Evolutionary conservation across 2,329 filamentous ascomycete species (phyloP).

Genomic region (Incumbomyces lentus): DNA sequence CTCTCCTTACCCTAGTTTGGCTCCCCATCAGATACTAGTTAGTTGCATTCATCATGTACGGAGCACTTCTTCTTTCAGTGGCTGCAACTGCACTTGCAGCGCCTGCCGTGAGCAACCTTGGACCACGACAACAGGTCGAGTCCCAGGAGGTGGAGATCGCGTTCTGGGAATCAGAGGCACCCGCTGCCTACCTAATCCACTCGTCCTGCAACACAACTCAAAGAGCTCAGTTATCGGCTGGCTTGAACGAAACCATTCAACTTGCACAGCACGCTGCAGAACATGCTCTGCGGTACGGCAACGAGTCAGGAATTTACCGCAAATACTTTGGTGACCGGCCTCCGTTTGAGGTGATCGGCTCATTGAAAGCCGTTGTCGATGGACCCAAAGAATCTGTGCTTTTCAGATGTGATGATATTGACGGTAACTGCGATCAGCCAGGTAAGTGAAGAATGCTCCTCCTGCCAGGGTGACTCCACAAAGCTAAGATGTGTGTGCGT

Average conservation of each 20-base stretch:
- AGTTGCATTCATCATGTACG: conserved; percentile 1
- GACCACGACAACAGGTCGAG: conserved; percentile 3
- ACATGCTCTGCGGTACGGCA: conserved; percentile 42
- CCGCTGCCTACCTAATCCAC: conserved; percentile 45
- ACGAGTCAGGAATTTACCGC: conserved; percentile 47
- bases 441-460: conserved; percentile 25
- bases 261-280: conserved; percentile 53
- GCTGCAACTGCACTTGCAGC: conserved; percentile 4
- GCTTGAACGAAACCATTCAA: conserved; percentile 47
- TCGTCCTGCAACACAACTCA: conserved; percentile 56
- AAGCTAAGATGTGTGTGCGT: conserved; percentile 5
- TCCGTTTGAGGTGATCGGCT: conserved; percentile 50
- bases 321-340: conserved; percentile 58
- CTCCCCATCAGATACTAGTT: too few species aligned
- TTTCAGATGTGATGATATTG: conserved; percentile 60
- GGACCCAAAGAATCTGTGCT: conserved; percentile 47
- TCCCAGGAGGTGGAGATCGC: background rate
- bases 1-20: too few species aligned
- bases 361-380: conserved; percentile 50
- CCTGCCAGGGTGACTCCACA: background rate
- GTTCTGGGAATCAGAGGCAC: conserved; percentile 29
- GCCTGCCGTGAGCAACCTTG: conserved; percentile 1
- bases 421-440: conserved; percentile 50
- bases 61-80: conserved; percentile 2
- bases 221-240: conserved; percentile 44